Evolutionary conservation across 352 stramenopile genomes (phyloP).

Genomic region (Phytophthora agathidicida): DNA sequence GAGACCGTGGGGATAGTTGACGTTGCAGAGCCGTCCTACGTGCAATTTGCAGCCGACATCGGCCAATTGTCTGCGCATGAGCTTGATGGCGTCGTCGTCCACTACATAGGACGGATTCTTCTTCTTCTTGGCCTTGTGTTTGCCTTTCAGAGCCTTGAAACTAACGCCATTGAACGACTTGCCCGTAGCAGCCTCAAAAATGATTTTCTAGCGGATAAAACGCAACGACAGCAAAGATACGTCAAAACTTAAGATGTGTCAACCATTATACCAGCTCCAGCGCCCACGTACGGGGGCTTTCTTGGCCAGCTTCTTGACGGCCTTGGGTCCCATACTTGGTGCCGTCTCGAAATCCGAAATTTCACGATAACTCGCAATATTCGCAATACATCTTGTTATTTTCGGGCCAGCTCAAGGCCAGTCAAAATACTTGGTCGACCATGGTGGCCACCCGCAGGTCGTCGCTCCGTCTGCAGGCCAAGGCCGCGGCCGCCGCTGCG

Average conservation of each 20-base stretch:
- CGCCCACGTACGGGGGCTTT: conserved; percentile 39
- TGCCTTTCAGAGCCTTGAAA: background rate
- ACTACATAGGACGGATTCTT: conserved; percentile 25
- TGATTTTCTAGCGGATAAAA: conserved; percentile 30
- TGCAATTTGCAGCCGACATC: conserved; percentile 73
- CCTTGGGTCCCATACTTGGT: conserved; percentile 27
- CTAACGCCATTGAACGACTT: conserved; percentile 27
- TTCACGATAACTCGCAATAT: no score
- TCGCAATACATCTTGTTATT: no score
- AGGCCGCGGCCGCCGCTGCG: conserved; percentile 15
- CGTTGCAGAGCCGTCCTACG: conserved; percentile 5
- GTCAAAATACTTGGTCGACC: conserved; percentile 15
- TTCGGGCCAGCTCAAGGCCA: conserved; percentile 16
- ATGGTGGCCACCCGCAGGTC: conserved; percentile 76
- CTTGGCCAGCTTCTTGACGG: conserved; percentile 34
- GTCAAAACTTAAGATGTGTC: background rate
- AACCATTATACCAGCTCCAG: background rate
- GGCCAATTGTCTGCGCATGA: conserved; percentile 63
- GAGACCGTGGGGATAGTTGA: background rate
- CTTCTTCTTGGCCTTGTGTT: conserved; percentile 42
- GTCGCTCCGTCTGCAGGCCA: conserved; percentile 65
- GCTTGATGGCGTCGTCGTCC: conserved; percentile 58
- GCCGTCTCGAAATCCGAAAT: no score
- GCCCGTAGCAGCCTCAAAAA: conserved; percentile 23
- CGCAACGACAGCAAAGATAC: background rate